Base-by-base conservation (phyloP, 1,284 basidiomycete genomes). In the Trametes versicolor region DNA sequence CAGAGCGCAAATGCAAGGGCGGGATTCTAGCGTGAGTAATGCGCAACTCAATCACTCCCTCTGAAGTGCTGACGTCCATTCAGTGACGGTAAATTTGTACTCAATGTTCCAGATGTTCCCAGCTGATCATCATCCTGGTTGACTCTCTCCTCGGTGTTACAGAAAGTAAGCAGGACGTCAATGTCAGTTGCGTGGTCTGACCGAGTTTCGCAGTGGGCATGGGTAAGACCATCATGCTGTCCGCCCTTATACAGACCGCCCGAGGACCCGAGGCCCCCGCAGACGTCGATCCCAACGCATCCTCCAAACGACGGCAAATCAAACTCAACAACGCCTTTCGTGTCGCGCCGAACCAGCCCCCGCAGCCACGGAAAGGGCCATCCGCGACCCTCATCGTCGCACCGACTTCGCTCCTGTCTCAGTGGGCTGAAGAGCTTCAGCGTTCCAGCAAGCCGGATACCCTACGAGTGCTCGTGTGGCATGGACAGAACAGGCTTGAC, bases 221-320 rank as follows among this genome's bases (percentile, higher is more conserved):
- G 89, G 97, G 97, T 4, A 99, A 99, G 81, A 98, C 97, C 0
- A 96, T 97, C 73, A 97, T 98, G 95, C 81, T 98, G 57, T 94
- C 96, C 1, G 90, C 95, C 13, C 85, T 99, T 43, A 92, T 99
- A 29, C 96, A 98, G 71, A 89, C 89, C 13, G 94, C 92, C 67
- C 85, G 84, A 45, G 83, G 82, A 21, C 77, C 81, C 1, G 83
- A 85, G 49, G 54, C 45, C 65, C 74, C 79, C 29, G 66, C 77
- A 1, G 78, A 77, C 7, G 61, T 72, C 21, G 73, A 70, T 1
- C 66, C 68, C 12, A 62, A 60, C 27, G 63, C 62, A 29, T 71
- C 77, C n/a, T 65, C 74, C 15, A 87, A 84, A 68, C 73, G 79
- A 7, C 84, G 85, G 37, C 91, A 92, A 73, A 73, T 91, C 36